A percentile compares a stretch with the other conserved stretches of the same genome.
phyloP scores from a whole-genome alignment of 345 rosid genomes.

The Anastatica hierochuntica region DNA sequence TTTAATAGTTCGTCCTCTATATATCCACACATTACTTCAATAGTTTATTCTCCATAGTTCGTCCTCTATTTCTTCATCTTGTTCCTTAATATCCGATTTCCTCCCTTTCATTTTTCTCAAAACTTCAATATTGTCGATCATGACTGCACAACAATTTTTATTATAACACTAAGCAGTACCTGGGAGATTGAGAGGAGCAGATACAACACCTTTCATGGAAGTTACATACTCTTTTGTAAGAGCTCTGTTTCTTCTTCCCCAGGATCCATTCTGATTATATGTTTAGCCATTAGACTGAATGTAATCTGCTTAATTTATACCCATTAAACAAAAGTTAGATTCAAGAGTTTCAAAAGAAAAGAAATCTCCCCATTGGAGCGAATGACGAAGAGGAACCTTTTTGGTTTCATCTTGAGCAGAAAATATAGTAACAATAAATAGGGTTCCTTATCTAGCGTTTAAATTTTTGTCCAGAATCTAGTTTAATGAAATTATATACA shows the following conservation, averaged over 20 bases:
- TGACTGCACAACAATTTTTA: conserved; percentile 35
- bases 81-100: conserved; percentile 26
- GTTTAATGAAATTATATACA: no score
- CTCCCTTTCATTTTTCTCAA: conserved; percentile 67
- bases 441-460: no score
- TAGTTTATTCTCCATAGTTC: no score
- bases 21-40: no score
- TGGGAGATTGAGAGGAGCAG: conserved; percentile 86
- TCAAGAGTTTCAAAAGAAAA: background rate
- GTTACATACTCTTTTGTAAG: conserved; percentile 86
- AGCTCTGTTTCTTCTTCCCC: conserved; percentile 73
- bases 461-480: no score
- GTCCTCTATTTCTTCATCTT: conserved; percentile 31
- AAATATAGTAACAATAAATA: no score
- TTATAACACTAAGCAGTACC: conserved; percentile 64
- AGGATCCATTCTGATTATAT: conserved; percentile 94
- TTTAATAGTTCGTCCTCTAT: no score
- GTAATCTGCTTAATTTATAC: conserved; percentile 59
- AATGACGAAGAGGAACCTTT: conserved; percentile 37
- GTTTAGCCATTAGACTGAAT: conserved; percentile 88
- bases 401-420: conserved; percentile 95
- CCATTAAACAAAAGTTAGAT: background rate
- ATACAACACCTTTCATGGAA: conserved; percentile 97
- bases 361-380: no score
- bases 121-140: conserved; percentile 69